Evolutionary conservation across 2,329 filamentous ascomycete species (phyloP).

Genomic region (Fusarium musae): DNA sequence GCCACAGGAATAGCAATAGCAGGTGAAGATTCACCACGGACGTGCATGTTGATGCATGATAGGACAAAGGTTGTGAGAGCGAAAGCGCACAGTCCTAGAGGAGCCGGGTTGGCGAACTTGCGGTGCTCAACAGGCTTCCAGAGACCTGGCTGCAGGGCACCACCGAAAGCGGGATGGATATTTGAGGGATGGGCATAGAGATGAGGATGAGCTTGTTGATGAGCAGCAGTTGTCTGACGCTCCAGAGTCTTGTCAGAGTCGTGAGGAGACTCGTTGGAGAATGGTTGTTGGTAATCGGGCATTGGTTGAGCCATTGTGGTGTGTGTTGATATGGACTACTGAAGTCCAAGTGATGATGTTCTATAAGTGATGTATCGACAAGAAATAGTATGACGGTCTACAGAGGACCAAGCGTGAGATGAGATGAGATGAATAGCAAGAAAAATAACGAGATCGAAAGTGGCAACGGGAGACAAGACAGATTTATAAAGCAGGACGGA

Average conservation of each 20-base stretch:
- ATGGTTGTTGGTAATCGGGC: conserved; percentile 7
- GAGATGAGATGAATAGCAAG: background rate
- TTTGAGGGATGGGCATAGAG: conserved; percentile 42
- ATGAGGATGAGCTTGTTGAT: conserved; percentile 40
- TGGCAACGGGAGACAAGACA: conserved; percentile 31
- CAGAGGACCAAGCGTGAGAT: background rate
- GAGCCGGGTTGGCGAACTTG: conserved; percentile 83
- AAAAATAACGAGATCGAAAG: background rate
- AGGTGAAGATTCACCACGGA: conserved; percentile 67
- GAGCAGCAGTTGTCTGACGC: conserved; percentile 22
- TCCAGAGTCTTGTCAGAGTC: conserved; percentile 45
- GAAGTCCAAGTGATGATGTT: background rate
- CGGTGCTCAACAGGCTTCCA: conserved; percentile 72
- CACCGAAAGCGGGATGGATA: conserved; percentile 67
- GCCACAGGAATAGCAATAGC: conserved; percentile 77
- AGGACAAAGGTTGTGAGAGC: conserved; percentile 86
- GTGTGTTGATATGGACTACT: background rate
- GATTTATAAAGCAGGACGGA: conserved; percentile 37
- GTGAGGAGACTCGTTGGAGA: conserved; percentile 31
- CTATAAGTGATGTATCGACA: background rate
- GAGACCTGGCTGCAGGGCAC: conserved; percentile 77
- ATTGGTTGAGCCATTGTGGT: conserved; percentile 38
- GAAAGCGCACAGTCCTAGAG: conserved; percentile 81
- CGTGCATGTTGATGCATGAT: conserved; percentile 76
- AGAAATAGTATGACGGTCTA: background rate